Evolutionary conservation across 2,329 filamentous ascomycete species (phyloP).

Genomic region (Didymella glomerata): DNA sequence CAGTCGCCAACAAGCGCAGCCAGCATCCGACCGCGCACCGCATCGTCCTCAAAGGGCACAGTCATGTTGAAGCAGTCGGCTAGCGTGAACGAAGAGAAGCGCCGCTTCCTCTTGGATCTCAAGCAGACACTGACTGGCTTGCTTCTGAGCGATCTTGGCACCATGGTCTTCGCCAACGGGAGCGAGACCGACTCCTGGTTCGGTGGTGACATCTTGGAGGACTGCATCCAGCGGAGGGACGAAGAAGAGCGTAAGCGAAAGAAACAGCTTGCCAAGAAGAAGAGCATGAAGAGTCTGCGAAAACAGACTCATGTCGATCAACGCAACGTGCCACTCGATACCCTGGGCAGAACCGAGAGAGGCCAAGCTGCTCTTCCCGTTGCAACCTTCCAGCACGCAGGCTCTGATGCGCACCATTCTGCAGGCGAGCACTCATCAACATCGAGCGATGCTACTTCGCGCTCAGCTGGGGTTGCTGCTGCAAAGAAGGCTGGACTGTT

Average conservation of each 20-base stretch:
- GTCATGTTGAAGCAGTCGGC: constrained; percentile 66
- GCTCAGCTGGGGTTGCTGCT: constrained; percentile 52
- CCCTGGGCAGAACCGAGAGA: constrained; percentile 53
- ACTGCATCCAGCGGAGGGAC: constrained; percentile 53
- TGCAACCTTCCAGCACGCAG: constrained; percentile 54
- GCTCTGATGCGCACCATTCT: constrained; percentile 51
- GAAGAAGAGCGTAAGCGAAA: constrained; percentile 53
- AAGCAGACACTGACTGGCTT: constrained; percentile 83
- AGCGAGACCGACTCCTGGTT: constrained; percentile 96
- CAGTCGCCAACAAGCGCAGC: constrained; percentile 70
- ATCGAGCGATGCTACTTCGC: constrained; percentile 56
- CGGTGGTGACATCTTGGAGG: constrained; percentile 63
- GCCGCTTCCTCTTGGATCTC: constrained; percentile 78
- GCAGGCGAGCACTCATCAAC: constrained; percentile 57
- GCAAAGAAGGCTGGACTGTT: constrained; percentile 55
- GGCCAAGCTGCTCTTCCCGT: constrained; percentile 54
- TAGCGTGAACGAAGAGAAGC: constrained; percentile 72
- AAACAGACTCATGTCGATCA: constrained; percentile 45
- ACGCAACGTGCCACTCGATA: constrained; percentile 53
- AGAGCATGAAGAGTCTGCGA: constrained; percentile 70
- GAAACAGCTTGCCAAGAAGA: constrained; percentile 49
- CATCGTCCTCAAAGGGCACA: constrained; percentile 73
- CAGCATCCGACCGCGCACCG: constrained; percentile 70
- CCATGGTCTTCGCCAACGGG: constrained; percentile 82
- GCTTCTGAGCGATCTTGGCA: constrained; percentile 87